Percentiles rank a stretch among this genome's conserved stretches.
These are phyloP conservation scores for Atkinsonella hypoxylon DNA, from an alignment of 2,329 filamentous ascomycete genomes.

Conservation along the genomic window DNA sequence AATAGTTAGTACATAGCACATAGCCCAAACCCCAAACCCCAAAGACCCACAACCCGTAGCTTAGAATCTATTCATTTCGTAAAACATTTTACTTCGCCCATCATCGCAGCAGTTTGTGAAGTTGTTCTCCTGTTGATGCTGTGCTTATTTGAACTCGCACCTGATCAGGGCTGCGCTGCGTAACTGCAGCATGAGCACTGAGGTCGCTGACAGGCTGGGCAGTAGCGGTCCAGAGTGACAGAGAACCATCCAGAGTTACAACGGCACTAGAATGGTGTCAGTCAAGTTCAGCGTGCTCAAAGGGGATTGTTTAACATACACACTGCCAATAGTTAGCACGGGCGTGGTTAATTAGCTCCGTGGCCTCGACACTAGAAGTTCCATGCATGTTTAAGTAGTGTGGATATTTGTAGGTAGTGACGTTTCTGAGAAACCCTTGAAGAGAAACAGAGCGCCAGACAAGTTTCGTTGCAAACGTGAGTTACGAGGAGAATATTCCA, in stretches of 20 bases:
- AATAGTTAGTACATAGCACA: no score
- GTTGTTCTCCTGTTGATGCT: neutral
- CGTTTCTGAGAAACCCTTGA: no score
- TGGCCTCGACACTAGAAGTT: neutral
- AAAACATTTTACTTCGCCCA: neutral
- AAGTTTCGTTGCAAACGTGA: neutral
- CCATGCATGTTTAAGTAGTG: neutral
- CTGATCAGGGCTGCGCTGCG: neutral
- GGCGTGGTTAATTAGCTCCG: neutral
- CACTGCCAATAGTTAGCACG: constrained; percentile 8
- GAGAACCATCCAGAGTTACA: constrained; percentile 13
- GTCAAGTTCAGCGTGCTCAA: neutral
- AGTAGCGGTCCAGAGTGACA: constrained; percentile 8
- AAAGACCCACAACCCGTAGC: neutral
- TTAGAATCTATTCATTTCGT: neutral
- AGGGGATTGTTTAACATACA: constrained; percentile 5
- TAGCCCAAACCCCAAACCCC: neutral
- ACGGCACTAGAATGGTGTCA: constrained; percentile 10
- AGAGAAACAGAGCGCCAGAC: neutral
- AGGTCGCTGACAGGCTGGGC: constrained; percentile 10
- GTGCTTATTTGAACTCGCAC: neutral
- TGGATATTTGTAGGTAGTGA: neutral
- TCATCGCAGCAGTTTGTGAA: neutral
- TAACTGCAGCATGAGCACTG: constrained; percentile 14
- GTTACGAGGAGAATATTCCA: neutral